Evolutionary conservation across 805 yeast genomes (phyloP).

Genomic region (Sugiyamaella lignohabitans): DNA sequence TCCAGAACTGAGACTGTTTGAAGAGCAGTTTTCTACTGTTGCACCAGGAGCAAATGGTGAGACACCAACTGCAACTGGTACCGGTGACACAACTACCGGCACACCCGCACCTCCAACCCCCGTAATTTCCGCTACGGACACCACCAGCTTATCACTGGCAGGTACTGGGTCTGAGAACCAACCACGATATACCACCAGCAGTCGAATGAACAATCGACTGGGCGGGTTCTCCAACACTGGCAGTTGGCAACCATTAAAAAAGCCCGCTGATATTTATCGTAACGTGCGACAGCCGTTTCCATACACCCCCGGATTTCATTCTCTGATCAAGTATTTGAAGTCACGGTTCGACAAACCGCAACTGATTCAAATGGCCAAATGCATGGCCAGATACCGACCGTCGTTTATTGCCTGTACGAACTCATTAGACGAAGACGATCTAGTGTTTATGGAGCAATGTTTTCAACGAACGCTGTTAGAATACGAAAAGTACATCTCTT

Average conservation of each 20-base stretch:
- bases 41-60: not conserved
- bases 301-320: slow-evolving; percentile 87
- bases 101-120: no score
- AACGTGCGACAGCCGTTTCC: slow-evolving; percentile 70
- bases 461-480: slow-evolving; percentile 54
- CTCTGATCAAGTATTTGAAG: slow-evolving; percentile 64
- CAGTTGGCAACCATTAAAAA: not conserved
- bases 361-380: slow-evolving; percentile 74
- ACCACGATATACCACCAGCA: not conserved
- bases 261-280: slow-evolving; percentile 47
- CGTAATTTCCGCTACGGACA: no score
- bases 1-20: not conserved
- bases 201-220: not conserved
- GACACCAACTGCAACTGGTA: not conserved
- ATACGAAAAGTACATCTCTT: slow-evolving; percentile 42
- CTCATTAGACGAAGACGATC: slow-evolving; percentile 80
- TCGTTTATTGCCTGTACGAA: slow-evolving; percentile 89
- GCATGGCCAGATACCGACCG: slow-evolving; percentile 87
- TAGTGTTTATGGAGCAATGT: slow-evolving; percentile 77
- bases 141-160: no score
- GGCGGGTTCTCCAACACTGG: not conserved
- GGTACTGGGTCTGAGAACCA: no score
- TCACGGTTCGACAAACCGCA: slow-evolving; percentile 62
- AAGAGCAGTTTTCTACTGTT: not conserved
- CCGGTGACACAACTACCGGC: not conserved